Conservation (phyloP, 2,329 filamentous ascomycete genomes). For the Penicillium sp. region DNA sequence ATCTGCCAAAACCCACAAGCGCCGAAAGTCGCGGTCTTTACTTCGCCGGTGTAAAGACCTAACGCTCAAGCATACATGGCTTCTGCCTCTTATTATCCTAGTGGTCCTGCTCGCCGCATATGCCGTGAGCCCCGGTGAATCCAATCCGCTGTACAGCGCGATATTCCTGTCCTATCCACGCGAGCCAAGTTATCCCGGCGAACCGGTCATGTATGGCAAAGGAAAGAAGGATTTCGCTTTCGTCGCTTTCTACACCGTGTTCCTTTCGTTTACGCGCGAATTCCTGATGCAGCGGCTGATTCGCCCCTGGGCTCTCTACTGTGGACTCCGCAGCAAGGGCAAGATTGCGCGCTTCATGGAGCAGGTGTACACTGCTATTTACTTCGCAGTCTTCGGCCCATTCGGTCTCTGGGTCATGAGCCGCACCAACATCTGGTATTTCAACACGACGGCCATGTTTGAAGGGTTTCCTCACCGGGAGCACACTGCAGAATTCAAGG, state of each 20-base stretch:
- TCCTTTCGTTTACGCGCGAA: conserved; percentile 89
- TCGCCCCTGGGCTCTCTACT: conserved; percentile 66
- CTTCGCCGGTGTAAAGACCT: conserved; percentile 42
- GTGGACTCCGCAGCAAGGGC: conserved; percentile 64
- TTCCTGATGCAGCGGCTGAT: conserved; percentile 92
- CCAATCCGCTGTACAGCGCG: conserved; percentile 75
- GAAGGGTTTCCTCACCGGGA: conserved; percentile 79
- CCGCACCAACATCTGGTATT: conserved; percentile 90
- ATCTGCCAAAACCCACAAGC: conserved; percentile 36
- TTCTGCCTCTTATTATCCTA: conserved; percentile 66
- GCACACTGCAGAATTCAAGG: conserved; percentile 80
- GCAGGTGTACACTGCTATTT: conserved; percentile 88
- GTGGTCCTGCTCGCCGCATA: conserved; percentile 63
- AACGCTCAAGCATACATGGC: conserved; percentile 55
- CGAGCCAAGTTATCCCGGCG: conserved; percentile 49
- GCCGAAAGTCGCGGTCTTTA: conserved; percentile 40
- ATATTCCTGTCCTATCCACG: conserved; percentile 88
- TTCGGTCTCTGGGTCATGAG: conserved; percentile 88
- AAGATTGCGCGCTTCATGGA: conserved; percentile 95
- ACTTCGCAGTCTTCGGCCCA: conserved; percentile 79
- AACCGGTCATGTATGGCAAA: conserved; percentile 73
- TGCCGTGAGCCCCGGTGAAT: conserved; percentile 68
- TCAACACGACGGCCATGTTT: conserved; percentile 88
- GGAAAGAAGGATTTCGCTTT: conserved; percentile 83
- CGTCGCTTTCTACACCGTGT: conserved; percentile 81